Base-by-base conservation (phyloP, 305 asterid genomes). In the Rubia tinctorum region DNA sequence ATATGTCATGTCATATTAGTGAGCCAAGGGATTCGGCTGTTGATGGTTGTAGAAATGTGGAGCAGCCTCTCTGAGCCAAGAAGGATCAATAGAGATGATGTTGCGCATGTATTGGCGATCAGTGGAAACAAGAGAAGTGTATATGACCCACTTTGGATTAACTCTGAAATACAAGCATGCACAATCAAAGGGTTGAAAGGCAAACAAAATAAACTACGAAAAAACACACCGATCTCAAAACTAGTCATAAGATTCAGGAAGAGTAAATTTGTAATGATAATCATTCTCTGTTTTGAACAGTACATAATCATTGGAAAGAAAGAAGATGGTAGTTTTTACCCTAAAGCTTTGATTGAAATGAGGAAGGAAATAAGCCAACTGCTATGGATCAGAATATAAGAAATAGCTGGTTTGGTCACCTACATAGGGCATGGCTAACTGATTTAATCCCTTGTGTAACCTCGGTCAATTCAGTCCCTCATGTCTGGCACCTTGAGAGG, bases 51-150 rank as follows among this genome's bases (percentile, higher is more conserved):
- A 95, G 75, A 95, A 95, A 56, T 90, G 96, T 22, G 99, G 99
- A 75, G 99, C 98, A 49, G 83, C 89, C 79, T 95, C 96, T 47
- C 84, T 80, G 58, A 92, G 87, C 98, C 99, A 95, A 63, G 96
- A 84, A 13, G 96, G 99, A 45, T 95, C 96, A 6, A 95, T 84
- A 30, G 99, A 78, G 71, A 90, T 90, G 71, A 90, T 95, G 83
- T 90, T 95, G 73, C 98, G 90, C 95, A 95, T 88, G 94, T 95
- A 95, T 45, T 85, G 94, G 34, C 99, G 94, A 78, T 95, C 99
- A 20, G 97, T 95, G 25, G 97, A 90, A 76, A 95, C 96, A 27
- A 95, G 88, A 9, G 99, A 88, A 75, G 88, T 93, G 86, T 87
- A 95, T 65, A 95, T 68, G 0, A 95, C 86, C 92, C 96, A 92